Evolutionary conservation across 345 rosid species (phyloP).

Genomic region (Gossypioides kirkii): DNA sequence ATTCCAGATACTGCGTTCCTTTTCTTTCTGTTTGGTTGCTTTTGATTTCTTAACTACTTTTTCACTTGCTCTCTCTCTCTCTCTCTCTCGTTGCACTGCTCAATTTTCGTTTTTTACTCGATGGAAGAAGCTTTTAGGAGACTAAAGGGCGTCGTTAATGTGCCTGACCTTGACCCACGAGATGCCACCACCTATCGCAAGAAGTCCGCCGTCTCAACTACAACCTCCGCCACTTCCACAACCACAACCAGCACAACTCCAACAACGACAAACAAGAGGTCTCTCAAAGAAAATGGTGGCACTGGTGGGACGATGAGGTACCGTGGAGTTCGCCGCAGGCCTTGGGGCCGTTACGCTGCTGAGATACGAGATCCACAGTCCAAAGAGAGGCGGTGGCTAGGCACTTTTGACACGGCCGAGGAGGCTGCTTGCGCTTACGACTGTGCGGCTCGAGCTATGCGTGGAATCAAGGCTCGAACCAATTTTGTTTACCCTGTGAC

Average conservation of each 20-base stretch:
- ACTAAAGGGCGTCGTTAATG: conserved; percentile 27
- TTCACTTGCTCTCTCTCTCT: not conserved
- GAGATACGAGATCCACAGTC: conserved; percentile 92
- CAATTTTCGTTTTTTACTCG: not conserved
- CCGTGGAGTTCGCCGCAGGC: conserved; percentile 94
- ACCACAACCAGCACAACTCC: conserved; percentile 1
- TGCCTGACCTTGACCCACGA: conserved; percentile 12
- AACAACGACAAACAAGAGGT: conserved; percentile 29
- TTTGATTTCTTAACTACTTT: not conserved
- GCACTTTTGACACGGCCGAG: conserved; percentile 98
- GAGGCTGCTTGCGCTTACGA: conserved; percentile 97
- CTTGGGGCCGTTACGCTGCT: conserved; percentile 99
- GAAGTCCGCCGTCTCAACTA: conserved; percentile 17
- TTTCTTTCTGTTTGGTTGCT: not conserved
- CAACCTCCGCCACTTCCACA: conserved; percentile 11
- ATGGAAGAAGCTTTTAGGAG: conserved; percentile 73
- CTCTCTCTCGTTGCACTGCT: not conserved
- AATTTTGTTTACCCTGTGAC: conserved; percentile 65
- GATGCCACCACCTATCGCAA: conserved; percentile 14
- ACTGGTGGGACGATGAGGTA: conserved; percentile 46
- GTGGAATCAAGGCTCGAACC: conserved; percentile 86
- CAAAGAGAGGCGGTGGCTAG: conserved; percentile 92
- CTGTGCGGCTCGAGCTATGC: conserved; percentile 84
- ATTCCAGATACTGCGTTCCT: not conserved
- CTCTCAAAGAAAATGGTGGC: conserved; percentile 29